phyloP scores from a whole-genome alignment of 1,284 basidiomycete genomes.

The Sutorius eximius region DNA sequence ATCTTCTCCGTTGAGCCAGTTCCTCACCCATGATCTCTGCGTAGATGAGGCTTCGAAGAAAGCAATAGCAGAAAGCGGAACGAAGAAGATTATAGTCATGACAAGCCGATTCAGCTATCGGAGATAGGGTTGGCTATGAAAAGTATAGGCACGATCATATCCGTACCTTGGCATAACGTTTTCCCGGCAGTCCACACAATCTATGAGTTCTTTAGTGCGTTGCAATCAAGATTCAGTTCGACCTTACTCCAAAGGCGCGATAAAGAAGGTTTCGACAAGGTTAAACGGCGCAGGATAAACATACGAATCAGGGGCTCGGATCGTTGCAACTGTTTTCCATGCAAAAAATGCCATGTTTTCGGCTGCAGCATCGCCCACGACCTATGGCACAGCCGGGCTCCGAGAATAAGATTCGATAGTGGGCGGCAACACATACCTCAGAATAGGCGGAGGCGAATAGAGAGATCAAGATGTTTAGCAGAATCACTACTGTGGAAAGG shows the following conservation, averaged over 20 bases:
- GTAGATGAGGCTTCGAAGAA: constrained; percentile 68
- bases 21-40: constrained; percentile 63
- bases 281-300: constrained; percentile 83
- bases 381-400: constrained; percentile 33
- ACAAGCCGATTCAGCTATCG: constrained; percentile 70
- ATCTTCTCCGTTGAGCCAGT: constrained; percentile 63
- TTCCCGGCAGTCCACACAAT: constrained; percentile 44
- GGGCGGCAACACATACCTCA: constrained; percentile 58
- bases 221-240: background rate
- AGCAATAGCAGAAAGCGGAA: constrained; percentile 75
- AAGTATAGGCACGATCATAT: constrained; percentile 5
- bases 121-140: background rate
- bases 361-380: constrained; percentile 65
- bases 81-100: constrained; percentile 78
- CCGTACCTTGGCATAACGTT: constrained; percentile 57
- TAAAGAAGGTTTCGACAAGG: constrained; percentile 76
- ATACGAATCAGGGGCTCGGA: constrained; percentile 79
- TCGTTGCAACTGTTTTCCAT: constrained; percentile 78
- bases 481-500: constrained; percentile 80
- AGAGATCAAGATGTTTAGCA: constrained; percentile 94
- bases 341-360: constrained; percentile 90
- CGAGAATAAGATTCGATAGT: background rate
- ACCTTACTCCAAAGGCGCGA: constrained; percentile 84
- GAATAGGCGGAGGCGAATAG: constrained; percentile 90
- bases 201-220: constrained; percentile 37